Evolutionary conservation across 2,329 filamentous ascomycete genomes (phyloP), one percentile per base, ranked within the genome.

Genomic region (Coniosporium tulheliwenetii): DNA sequence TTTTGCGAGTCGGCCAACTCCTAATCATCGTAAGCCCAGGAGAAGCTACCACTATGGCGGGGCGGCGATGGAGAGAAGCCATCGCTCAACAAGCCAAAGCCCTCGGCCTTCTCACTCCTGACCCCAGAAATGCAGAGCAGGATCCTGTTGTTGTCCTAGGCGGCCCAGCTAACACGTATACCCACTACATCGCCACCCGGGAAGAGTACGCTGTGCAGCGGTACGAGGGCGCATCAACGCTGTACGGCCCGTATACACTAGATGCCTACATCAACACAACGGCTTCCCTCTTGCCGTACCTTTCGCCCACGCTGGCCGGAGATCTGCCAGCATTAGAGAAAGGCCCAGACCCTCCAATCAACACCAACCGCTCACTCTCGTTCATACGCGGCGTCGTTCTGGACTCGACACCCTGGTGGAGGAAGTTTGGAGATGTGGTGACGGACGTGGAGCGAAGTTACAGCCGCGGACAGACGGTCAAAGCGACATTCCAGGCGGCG

Each of bases 181-280:
- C 84, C 2, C 83, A 89, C 59, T 89, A 89, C 58, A 76, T 85
- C 43, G 61, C 79, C 1, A 89, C 85, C 0, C 72, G 77, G 26
- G 83, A 93, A 57, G 83, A 93, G 58, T 93, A 91, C 57, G 63
- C 65, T 10, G 67, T 91, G 37, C 89, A 95, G 62, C 79, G 89
- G 8, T 95, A 95, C 61, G 89, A 96, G 63, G 89, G 87, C n/a
- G 89, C 85, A 0, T 89, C 82, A 5, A 96, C 89, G 0, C 74
- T 96, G 2, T 91, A 83, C 56, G 89, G 89, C 0, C 81, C 73
- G 2, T 77, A 86, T 58, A 84, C 85, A 1, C 71, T 95, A 9
- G 75, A 81, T 31, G 89, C 86, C 1, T 91, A 91, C 63, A 83
- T 95, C 63, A 87, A 93, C 58, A 68, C 89, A 36, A 87, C 85